Conservation (phyloP, 1,139 yeast genomes). For the Taphrina flavorubra region DNA sequence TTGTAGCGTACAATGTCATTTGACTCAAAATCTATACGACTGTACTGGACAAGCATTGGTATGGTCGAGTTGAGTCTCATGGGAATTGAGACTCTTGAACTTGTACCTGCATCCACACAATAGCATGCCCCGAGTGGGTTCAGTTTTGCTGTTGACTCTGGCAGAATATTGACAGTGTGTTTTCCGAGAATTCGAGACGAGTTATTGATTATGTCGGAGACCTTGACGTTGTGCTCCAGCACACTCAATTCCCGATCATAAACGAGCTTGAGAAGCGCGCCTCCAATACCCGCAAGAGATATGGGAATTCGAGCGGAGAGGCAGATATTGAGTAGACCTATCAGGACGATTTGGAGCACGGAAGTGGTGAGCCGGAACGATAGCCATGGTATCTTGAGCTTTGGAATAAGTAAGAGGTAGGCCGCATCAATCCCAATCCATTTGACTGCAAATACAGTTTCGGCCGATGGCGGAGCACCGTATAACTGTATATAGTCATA, state of each 20-base stretch:
- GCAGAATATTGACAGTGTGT: slow-evolving; percentile 83
- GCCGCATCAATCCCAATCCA: slow-evolving; percentile 74
- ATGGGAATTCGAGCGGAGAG: slow-evolving; percentile 52
- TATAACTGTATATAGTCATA: slow-evolving; percentile 66
- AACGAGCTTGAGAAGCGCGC: slow-evolving; percentile 57
- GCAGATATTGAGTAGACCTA: slow-evolving; percentile 54
- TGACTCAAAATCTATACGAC: slow-evolving; percentile 64
- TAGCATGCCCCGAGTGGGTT: slow-evolving; percentile 73
- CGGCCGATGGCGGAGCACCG: slow-evolving; percentile 59
- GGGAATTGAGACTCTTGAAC: slow-evolving; percentile 60
- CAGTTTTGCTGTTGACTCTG: slow-evolving; percentile 85
- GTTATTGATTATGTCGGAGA: slow-evolving; percentile 60
- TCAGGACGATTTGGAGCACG: slow-evolving; percentile 51
- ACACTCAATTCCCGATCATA: slow-evolving; percentile 71
- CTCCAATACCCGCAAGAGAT: slow-evolving; percentile 60
- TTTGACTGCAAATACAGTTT: slow-evolving; percentile 62
- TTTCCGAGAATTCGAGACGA: slow-evolving; percentile 82
- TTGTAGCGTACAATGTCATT: slow-evolving; percentile 59
- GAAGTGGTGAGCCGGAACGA: slow-evolving; percentile 58
- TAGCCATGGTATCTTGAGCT: slow-evolving; percentile 74
- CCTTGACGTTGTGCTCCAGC: slow-evolving; percentile 60
- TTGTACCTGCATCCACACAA: slow-evolving; percentile 59
- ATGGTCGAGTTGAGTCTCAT: slow-evolving; percentile 82
- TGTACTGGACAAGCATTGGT: slow-evolving; percentile 70
- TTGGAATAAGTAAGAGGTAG: slow-evolving; percentile 71